These are phyloP conservation scores for Hypoxylon sp. DNA, from an alignment of 2,329 filamentous ascomycete species.

Conservation along the genomic window DNA sequence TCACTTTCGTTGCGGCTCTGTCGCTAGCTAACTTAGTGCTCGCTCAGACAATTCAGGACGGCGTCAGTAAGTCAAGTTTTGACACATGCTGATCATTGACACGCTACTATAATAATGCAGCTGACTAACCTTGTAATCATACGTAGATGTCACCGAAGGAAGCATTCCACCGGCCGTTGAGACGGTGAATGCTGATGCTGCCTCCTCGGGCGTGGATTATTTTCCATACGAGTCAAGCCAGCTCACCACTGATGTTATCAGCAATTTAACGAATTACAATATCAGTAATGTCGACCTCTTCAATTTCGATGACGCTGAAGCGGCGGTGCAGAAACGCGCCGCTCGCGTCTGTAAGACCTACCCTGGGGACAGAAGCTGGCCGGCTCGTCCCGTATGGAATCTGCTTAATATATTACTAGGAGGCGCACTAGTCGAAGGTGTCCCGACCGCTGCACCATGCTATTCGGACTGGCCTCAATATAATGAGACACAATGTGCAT, in stretches of 20 bases:
- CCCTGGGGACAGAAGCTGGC: constrained; percentile 53
- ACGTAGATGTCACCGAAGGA: constrained; percentile 31
- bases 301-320: constrained; percentile 39
- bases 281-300: constrained; percentile 49
- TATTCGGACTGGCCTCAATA: constrained; percentile 52
- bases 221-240: constrained; percentile 43
- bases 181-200: constrained; percentile 28
- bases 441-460: constrained; percentile 55
- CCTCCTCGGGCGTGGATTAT: constrained; percentile 31
- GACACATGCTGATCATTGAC: constrained; percentile 18
- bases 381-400: constrained; percentile 51
- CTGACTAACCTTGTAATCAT: constrained; percentile 31
- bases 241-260: constrained; percentile 46
- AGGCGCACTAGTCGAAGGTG: constrained; percentile 53
- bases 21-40: constrained; percentile 39
- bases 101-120: constrained; percentile 17
- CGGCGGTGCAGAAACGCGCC: constrained; percentile 27
- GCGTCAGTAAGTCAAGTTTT: constrained; percentile 36
- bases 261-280: constrained; percentile 47
- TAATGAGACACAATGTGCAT: constrained; percentile 50
- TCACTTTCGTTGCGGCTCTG: constrained; percentile 38
- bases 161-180: constrained; percentile 43
- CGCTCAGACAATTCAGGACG: constrained; percentile 42
- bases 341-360: constrained; percentile 49
- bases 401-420: constrained; percentile 50